phyloP scores from a whole-genome alignment of 2,329 filamentous ascomycete genomes.

The Fusarium xylarioides region DNA sequence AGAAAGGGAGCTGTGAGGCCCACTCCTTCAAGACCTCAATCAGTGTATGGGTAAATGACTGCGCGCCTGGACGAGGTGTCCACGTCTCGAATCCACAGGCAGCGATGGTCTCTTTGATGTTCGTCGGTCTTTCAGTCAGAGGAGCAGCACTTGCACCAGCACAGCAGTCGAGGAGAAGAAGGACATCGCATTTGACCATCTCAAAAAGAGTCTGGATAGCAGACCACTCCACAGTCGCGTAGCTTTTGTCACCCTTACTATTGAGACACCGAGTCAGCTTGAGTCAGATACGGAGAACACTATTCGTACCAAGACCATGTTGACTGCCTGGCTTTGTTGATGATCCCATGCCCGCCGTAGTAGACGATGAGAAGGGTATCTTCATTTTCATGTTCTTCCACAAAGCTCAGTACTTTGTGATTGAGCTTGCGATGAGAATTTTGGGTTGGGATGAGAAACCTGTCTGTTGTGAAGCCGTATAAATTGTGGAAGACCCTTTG shows the following conservation, averaged over 20 bases:
- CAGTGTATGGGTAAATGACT: slow-evolving; percentile 40
- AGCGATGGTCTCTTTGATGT: slow-evolving; percentile 43
- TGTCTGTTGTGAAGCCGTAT: slow-evolving; percentile 36
- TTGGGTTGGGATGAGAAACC: slow-evolving; percentile 38
- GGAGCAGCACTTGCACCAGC: slow-evolving; percentile 41
- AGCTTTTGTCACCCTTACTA: slow-evolving; percentile 36
- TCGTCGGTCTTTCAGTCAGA: slow-evolving; percentile 38
- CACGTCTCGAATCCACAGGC: slow-evolving; percentile 42
- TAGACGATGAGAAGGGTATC: slow-evolving; percentile 42
- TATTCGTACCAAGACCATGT: slow-evolving; percentile 40
- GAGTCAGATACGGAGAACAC: neutral
- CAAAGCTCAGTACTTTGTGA: slow-evolving; percentile 36
- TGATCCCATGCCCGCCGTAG: slow-evolving; percentile 39
- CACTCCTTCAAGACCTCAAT: slow-evolving; percentile 42
- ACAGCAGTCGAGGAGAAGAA: slow-evolving; percentile 40
- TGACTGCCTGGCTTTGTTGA: slow-evolving; percentile 41
- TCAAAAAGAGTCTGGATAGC: slow-evolving; percentile 43
- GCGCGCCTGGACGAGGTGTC: slow-evolving; percentile 37
- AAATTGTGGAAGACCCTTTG: slow-evolving; percentile 30
- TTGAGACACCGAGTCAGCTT: slow-evolving; percentile 25
- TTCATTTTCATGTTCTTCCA: slow-evolving; percentile 41
- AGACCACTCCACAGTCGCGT: slow-evolving; percentile 43
- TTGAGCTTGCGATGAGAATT: slow-evolving; percentile 41
- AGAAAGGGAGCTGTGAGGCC: slow-evolving; percentile 40
- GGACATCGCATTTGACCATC: slow-evolving; percentile 40